Evolutionary conservation across 2,329 filamentous ascomycete species (phyloP).

Genomic region (Podosphaera xanthii): DNA sequence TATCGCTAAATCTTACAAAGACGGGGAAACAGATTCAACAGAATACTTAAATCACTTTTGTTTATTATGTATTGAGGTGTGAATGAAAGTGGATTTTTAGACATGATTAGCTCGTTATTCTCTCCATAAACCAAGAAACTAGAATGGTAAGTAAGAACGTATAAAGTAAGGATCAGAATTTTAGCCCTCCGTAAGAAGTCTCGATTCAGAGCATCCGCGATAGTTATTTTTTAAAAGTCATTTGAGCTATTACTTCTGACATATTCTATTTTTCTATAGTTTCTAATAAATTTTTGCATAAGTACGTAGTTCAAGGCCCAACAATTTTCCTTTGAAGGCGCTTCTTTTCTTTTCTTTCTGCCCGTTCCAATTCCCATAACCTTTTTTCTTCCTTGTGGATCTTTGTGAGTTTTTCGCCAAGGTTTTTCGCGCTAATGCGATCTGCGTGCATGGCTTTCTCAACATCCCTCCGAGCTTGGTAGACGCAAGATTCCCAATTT

Average conservation of each 20-base stretch:
- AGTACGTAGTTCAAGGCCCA: background rate
- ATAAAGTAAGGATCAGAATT: no score
- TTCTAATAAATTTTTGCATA: background rate
- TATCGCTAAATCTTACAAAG: constrained; percentile 15
- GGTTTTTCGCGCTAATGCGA: background rate
- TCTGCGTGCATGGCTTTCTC: background rate
- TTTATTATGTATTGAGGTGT: background rate
- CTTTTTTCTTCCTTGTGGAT: constrained; percentile 25
- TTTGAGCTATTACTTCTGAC: no score
- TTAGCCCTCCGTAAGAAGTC: background rate
- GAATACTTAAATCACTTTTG: background rate
- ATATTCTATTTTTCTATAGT: no score
- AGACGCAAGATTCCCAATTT: background rate
- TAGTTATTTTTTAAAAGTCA: background rate
- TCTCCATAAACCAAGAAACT: no score
- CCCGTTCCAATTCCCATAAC: constrained; percentile 17
- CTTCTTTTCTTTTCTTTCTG: constrained; percentile 10
- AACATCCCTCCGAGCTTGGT: background rate
- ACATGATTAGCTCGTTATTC: no score
- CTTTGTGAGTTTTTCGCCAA: constrained; percentile 21
- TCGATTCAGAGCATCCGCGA: background rate
- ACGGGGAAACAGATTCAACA: background rate
- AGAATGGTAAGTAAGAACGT: no score
- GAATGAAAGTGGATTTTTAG: background rate
- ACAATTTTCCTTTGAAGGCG: background rate